Percentiles rank a stretch among this genome's conserved stretches.
Evolutionary conservation across 129 eudicot genomes (phyloP).

Genomic region (Chrysanthemum seticuspe): DNA sequence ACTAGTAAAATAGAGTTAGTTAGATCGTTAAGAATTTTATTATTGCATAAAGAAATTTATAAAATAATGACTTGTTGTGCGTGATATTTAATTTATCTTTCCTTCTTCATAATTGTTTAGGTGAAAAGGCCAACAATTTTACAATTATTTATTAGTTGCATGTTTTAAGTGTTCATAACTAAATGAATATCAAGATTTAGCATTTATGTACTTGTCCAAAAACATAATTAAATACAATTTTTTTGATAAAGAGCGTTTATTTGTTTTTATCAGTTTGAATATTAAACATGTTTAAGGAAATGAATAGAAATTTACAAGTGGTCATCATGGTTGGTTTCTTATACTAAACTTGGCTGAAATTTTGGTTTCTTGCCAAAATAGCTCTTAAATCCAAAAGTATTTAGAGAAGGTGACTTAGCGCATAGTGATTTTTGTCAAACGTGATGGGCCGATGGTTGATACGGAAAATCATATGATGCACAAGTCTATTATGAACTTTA

Average conservation of each 20-base stretch:
- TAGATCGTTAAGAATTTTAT: conserved; percentile 9
- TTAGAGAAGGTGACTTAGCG: not conserved
- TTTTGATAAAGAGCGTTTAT: not conserved
- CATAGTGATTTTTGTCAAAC: not conserved
- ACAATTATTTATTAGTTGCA: not conserved
- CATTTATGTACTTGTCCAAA: not conserved
- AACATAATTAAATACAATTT: no score
- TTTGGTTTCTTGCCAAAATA: not conserved
- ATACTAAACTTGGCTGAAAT: not conserved
- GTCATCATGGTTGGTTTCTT: conserved; percentile 33
- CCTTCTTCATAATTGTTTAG: not conserved
- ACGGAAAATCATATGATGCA: not conserved
- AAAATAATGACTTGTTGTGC: conserved; percentile 5
- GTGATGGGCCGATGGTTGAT: not conserved
- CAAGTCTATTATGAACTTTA: no score
- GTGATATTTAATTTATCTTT: not conserved
- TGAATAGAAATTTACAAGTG: conserved; percentile 22
- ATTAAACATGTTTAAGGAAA: conserved; percentile 20
- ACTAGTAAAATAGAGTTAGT: conserved; percentile 24
- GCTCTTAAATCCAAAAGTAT: not conserved
- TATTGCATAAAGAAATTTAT: not conserved
- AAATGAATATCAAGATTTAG: not conserved
- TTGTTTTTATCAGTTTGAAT: conserved; percentile 8
- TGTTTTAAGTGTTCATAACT: conserved; percentile 13
- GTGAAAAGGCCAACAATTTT: conserved; percentile 20